Conservation (phyloP, 1,284 basidiomycete genomes). For the Malassezia pachydermatis region DNA sequence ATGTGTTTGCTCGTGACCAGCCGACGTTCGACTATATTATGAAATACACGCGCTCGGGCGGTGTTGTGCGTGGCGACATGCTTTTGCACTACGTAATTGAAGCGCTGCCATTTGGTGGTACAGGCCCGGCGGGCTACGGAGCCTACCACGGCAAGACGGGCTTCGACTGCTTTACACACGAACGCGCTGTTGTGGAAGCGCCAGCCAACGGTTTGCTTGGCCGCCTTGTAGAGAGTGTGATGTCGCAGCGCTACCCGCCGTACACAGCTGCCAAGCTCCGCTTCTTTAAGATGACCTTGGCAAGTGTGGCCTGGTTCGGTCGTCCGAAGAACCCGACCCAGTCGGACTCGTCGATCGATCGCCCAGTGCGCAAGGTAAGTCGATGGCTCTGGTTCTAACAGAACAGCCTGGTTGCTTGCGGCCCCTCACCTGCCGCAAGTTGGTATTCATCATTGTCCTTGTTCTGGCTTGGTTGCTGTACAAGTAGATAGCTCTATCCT, state of each 20-base stretch:
- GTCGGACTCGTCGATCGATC: constrained; percentile 20
- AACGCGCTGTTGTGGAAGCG: constrained; percentile 50
- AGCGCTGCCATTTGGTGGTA: constrained; percentile 54
- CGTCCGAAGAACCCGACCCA: constrained; percentile 34
- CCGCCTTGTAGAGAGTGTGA: constrained; percentile 41
- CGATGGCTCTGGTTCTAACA: neutral
- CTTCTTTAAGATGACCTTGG: constrained; percentile 26
- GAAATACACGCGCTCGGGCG: constrained; percentile 35
- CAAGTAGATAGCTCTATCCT: too few relatives aligned
- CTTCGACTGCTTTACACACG: constrained; percentile 54
- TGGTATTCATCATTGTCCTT: neutral
- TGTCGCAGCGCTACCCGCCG: constrained; percentile 49
- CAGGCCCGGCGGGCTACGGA: constrained; percentile 51
- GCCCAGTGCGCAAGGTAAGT: constrained; percentile 9
- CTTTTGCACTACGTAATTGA: constrained; percentile 53
- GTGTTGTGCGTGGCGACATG: constrained; percentile 27
- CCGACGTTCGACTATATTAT: constrained; percentile 56
- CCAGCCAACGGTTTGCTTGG: constrained; percentile 49
- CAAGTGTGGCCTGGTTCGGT: constrained; percentile 23
- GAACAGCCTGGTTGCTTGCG: neutral
- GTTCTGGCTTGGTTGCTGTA: constrained; percentile 1
- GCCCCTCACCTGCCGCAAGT: neutral
- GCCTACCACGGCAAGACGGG: constrained; percentile 51
- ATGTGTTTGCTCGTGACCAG: constrained; percentile 61
- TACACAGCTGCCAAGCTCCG: constrained; percentile 35